These are phyloP conservation scores for Phytophthora melonis DNA, from an alignment of 352 stramenopile species.

Conservation along the genomic window DNA sequence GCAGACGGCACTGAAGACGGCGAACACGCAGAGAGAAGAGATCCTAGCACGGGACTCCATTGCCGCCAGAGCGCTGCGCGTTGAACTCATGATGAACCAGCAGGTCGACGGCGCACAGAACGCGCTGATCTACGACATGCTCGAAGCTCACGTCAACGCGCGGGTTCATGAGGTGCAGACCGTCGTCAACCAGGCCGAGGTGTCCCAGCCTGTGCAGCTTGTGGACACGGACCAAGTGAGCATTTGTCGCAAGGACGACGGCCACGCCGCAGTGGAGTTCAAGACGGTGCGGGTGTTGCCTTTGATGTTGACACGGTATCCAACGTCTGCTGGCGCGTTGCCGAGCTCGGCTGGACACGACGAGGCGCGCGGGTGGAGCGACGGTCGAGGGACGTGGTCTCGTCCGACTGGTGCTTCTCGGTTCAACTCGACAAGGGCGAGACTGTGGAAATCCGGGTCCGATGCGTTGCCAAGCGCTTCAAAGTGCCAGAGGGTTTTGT, in stretches of 20 bases:
- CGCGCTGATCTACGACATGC: conserved; percentile 22
- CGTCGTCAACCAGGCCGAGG: background rate
- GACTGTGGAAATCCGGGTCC: conserved; percentile 28
- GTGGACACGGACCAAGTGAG: conserved; percentile 23
- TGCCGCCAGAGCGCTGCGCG: conserved; percentile 20
- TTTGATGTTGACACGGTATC: conserved; percentile 27
- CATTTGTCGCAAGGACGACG: conserved; percentile 29
- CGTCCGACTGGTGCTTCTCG: conserved; percentile 26
- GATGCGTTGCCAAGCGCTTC: conserved; percentile 29
- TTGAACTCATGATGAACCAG: conserved; percentile 24
- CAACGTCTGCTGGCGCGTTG: conserved; percentile 25
- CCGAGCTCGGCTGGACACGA: conserved; percentile 15
- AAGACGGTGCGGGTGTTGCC: conserved; percentile 22
- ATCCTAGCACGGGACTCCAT: conserved; percentile 17
- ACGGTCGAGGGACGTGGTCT: conserved; percentile 21
- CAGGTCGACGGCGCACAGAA: background rate
- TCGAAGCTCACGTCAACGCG: conserved; percentile 29
- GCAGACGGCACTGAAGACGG: conserved; percentile 21
- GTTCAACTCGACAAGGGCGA: conserved; percentile 31
- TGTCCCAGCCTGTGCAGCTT: conserved; percentile 17
- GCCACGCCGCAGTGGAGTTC: conserved; percentile 23
- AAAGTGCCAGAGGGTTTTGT: conserved; percentile 26
- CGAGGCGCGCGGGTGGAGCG: conserved; percentile 13
- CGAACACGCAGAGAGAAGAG: conserved; percentile 5
- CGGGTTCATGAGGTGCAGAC: conserved; percentile 14